Conservation (phyloP, 176 grass and related monocot species). For the Phoenix dactylifera region DNA sequence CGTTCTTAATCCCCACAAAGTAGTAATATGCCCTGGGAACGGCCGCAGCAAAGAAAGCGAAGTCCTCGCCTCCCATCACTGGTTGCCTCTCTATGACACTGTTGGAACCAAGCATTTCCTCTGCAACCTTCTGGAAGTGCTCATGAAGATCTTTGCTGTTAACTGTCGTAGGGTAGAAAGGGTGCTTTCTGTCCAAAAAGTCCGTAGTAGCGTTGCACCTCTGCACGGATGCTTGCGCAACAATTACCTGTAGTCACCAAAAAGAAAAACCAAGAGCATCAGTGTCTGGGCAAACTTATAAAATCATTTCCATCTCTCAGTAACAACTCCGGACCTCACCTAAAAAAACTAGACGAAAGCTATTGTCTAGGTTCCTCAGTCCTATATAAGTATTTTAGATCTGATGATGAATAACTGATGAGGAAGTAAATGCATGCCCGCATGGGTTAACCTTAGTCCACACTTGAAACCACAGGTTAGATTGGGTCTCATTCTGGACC, state of each 20-base stretch:
- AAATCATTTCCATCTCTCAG: too few relatives aligned
- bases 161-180: constrained; percentile 64
- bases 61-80: constrained; percentile 75
- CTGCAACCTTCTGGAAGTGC: constrained; percentile 51
- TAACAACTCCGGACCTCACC: too few relatives aligned
- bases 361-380: too few relatives aligned
- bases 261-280: neutral
- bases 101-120: constrained; percentile 42
- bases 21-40: constrained; percentile 67
- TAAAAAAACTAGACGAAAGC: too few relatives aligned
- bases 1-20: constrained; percentile 60
- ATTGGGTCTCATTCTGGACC: too few relatives aligned
- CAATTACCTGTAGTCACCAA: constrained; percentile 47
- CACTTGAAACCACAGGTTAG: too few relatives aligned
- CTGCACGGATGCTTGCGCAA: constrained; percentile 82
- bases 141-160: constrained; percentile 50
- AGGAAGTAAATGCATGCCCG: too few relatives aligned
- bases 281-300: neutral
- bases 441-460: too few relatives aligned
- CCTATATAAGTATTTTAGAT: too few relatives aligned
- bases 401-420: too few relatives aligned
- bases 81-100: constrained; percentile 60
- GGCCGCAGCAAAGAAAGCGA: constrained; percentile 51
- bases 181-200: constrained; percentile 35
- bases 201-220: constrained; percentile 67